Evolutionary conservation across 352 stramenopile genomes (phyloP), one percentile per base, ranked within the genome.

Genomic region (Pythium rishiriense): DNA sequence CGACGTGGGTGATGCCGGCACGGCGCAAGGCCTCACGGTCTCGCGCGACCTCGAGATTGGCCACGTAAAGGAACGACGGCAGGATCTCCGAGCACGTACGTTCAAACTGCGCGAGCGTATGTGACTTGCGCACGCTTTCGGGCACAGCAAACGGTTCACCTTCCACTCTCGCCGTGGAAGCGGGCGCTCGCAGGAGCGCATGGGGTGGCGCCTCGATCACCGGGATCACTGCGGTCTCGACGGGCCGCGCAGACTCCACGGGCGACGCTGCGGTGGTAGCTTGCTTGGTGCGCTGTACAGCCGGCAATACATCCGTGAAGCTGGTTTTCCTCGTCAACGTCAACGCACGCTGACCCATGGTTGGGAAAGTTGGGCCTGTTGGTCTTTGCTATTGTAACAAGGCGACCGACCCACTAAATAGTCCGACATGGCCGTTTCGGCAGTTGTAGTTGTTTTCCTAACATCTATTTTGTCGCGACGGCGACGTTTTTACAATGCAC

Each of bases 11-110:
- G 66, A 90, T 86, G 1, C 75, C 75, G 12, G 85, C 22, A 14
- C 37, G 57, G 9, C 54, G 29, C 8, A 90, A 37, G 15, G 57
- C 61, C 3, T 47, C 9, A 1, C 10, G 17, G 47, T 88, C 72
- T 1, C 53, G 63, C 9, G 81, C 79, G 19, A 88, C 77, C 0
- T 26, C 49, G 14, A 87, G 17, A 26, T 80, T 88, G 63, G 79
- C 87, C 45, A 90, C 81, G 17, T 78, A 87, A n/a, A 90, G 43
- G 43, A 86, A 78, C 1, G 48, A 58, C 0, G 78, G 62, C 1
- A 90, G 31, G 39, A 90, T 87, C 60, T 88, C 79, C 0, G 79
- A 88, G 48, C 79, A 90, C n/a, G 83, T 69, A 21, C 75, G 60
- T 1, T 59, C 66, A n/a, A 74, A 80, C 8, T 66, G 64, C 15